Base-by-base conservation (phyloP, 2,329 filamentous ascomycete species). In the Byssochlamys sp. region DNA sequence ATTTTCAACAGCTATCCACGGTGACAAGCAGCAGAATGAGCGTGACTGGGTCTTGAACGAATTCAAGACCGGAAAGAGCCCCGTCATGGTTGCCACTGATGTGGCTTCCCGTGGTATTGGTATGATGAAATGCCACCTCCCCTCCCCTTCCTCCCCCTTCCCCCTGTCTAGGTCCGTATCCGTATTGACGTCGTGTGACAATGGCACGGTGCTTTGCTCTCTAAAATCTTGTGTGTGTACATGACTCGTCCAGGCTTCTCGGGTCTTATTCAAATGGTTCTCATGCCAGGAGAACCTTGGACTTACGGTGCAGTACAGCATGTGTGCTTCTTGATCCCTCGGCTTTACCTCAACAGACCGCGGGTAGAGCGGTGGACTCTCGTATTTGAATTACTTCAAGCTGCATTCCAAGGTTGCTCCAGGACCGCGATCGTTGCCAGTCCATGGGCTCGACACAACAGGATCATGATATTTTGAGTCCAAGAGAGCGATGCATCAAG, bases 71-170 rank as follows among this genome's bases (percentile, higher is more conserved):
- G 91, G 91, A 79, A 96, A 97, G 83, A 96, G 91, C 80, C 94
- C 94, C 74, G 95, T 99, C 85, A 96, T 99, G 91, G 94, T 99
- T 80, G 94, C 94, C 80, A 99, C 94, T 66, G 94, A 97, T 73
- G 94, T 99, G 79, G 94, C 94, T 80, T 97, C 94, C 74, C 94
- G 94, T 91, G 94, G 94, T 90, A 96, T 99, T 80, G 94, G 94
- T 96, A 95, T 95, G 91, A 92, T 88, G 84, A 80, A 82, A 78
- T 79, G 78, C 75, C 77, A 78, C 72, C 75, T 76, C 71, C 71
- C 65, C 62, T 63, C 67, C 65, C 67, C 67, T 63, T 67, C 60
- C 55, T 57, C 61, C 61, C 61, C 64, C 60, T 63, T 59, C 69
- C 69, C 64, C 70, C 71, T 70, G 63, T 62, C 66, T 45, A 45